These are phyloP conservation scores for Pyrenophora teres DNA, from an alignment of 2,329 filamentous ascomycete species.

Conservation along the genomic window DNA sequence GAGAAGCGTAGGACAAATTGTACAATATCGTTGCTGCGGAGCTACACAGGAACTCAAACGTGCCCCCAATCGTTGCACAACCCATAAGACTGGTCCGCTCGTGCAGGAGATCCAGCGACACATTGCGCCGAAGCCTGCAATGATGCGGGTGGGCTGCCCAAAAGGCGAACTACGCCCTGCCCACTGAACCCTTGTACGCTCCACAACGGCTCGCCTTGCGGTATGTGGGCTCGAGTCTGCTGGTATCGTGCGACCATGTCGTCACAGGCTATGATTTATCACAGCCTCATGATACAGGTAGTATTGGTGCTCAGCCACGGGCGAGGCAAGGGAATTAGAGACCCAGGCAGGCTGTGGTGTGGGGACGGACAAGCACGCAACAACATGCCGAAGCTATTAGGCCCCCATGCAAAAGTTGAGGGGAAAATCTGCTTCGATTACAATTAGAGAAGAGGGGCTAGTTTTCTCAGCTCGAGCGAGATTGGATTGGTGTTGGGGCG, in stretches of 20 bases:
- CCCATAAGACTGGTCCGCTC: constrained; percentile 4
- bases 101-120: constrained; percentile 2
- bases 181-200: constrained; percentile 1
- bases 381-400: too few relatives aligned
- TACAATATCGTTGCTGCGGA: constrained; percentile 8
- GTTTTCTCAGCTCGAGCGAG: too few relatives aligned
- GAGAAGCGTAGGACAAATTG: constrained; percentile 14
- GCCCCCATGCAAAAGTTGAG: too few relatives aligned
- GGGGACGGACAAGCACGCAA: too few relatives aligned
- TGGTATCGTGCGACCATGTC: not conserved
- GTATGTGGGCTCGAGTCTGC: not conserved
- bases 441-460: too few relatives aligned
- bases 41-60: not conserved
- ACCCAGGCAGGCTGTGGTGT: too few relatives aligned
- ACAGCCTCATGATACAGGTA: not conserved
- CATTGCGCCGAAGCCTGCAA: not conserved
- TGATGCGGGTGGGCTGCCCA: constrained; percentile 8
- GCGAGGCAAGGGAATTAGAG: not conserved
- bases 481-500: too few relatives aligned
- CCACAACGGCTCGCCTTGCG: constrained; percentile 4
- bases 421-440: too few relatives aligned
- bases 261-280: not conserved
- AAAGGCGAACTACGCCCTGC: not conserved
- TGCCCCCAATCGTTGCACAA: constrained; percentile 3
- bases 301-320: constrained; percentile 16